A percentile compares a stretch with the other conserved stretches of the same genome.
Evolutionary conservation across 495 filamentous ascomycete genomes (phyloP).

Genomic region (Xylaria sp.): DNA sequence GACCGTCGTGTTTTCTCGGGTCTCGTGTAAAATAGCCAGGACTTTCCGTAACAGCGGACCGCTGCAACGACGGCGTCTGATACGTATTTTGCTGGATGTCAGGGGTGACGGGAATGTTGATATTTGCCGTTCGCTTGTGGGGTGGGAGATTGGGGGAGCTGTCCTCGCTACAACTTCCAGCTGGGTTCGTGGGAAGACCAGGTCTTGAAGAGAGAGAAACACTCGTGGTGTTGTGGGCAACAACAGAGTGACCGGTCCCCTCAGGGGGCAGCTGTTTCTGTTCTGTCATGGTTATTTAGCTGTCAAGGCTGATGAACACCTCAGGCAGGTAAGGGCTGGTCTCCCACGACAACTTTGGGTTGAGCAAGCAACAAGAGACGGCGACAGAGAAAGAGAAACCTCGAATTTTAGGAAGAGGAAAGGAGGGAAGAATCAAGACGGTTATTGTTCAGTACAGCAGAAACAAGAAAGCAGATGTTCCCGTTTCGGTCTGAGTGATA

Average conservation of each 20-base stretch:
- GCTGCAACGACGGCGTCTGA: conserved; percentile 31
- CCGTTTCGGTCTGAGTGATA: not conserved
- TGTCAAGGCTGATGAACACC: not conserved
- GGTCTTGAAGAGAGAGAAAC: conserved; percentile 39
- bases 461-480: not conserved
- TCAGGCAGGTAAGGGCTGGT: not conserved
- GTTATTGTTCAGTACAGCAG: not conserved
- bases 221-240: conserved; percentile 38
- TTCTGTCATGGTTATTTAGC: conserved; percentile 44
- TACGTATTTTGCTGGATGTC: conserved; percentile 52
- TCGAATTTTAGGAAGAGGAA: not conserved
- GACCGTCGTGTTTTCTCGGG: conserved; percentile 38
- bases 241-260: conserved; percentile 40
- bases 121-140: conserved; percentile 44
- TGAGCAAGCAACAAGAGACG: not conserved
- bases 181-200: conserved; percentile 30
- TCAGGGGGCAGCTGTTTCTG: conserved; percentile 38
- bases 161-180: conserved; percentile 5
- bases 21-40: conserved; percentile 51
- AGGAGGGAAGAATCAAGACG: not conserved
- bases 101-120: conserved; percentile 57
- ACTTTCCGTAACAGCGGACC: conserved; percentile 31
- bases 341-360: not conserved
- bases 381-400: not conserved
- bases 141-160: conserved; percentile 41